Evolutionary conservation across 2,329 filamentous ascomycete genomes (phyloP).

Genomic region (Trichoderma pleuroti): DNA sequence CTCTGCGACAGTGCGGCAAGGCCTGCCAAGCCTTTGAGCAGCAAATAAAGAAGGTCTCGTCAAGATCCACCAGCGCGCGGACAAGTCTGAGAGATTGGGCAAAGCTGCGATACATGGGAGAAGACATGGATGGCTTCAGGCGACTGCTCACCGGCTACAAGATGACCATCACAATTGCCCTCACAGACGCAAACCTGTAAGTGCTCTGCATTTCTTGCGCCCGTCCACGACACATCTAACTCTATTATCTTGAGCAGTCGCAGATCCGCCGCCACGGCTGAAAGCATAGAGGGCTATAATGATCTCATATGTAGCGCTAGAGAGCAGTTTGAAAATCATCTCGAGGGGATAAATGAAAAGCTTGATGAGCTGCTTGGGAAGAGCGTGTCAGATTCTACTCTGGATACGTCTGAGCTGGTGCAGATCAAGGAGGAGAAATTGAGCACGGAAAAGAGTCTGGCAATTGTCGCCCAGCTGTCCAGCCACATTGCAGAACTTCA

Average conservation of each 20-base stretch:
- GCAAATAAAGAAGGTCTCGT: constrained; percentile 35
- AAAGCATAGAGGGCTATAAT: neutral
- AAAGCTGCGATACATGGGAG: constrained; percentile 42
- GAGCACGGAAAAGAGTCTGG: constrained; percentile 24
- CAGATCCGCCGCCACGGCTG: neutral
- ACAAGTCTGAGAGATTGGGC: constrained; percentile 46
- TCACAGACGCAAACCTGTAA: constrained; percentile 25
- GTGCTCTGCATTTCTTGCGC: neutral
- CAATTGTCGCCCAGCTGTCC: constrained; percentile 23
- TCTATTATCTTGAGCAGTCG: neutral
- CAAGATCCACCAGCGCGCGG: constrained; percentile 32
- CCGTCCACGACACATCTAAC: neutral
- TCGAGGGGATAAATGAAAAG: neutral
- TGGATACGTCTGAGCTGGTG: constrained; percentile 10
- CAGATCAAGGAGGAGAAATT: constrained; percentile 21
- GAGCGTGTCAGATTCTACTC: neutral
- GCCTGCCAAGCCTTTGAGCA: constrained; percentile 41
- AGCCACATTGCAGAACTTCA: constrained; percentile 18
- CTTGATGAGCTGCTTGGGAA: neutral
- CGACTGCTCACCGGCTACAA: constrained; percentile 41
- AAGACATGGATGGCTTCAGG: constrained; percentile 41
- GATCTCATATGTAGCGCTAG: neutral
- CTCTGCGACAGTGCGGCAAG: constrained; percentile 40
- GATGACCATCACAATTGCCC: constrained; percentile 23
- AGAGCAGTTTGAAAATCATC: neutral